Percentiles rank a stretch among this genome's conserved stretches.
These are phyloP conservation scores for Apostasia shenzhenica DNA, from an alignment of 106 monocot genomes.

Conservation along the genomic window DNA sequence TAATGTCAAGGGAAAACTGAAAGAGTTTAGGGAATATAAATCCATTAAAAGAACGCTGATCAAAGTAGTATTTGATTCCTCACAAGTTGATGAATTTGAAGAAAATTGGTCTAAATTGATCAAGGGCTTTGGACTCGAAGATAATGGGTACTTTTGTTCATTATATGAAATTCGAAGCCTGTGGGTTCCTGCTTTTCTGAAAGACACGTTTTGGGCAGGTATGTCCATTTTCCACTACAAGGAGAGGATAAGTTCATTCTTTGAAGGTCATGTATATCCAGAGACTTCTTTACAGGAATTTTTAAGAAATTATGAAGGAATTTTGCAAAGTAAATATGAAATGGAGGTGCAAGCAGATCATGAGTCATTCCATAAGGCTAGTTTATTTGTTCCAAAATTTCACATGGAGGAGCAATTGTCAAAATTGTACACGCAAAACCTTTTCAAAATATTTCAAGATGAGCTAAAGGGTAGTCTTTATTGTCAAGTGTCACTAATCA, in stretches of 20 bases:
- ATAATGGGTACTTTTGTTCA: slow-evolving; percentile 26
- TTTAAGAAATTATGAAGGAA: slow-evolving; percentile 25
- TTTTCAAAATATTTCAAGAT: slow-evolving; percentile 41
- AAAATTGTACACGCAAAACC: slow-evolving; percentile 35
- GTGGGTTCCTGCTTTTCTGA: slow-evolving; percentile 44
- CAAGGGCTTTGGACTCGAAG: slow-evolving; percentile 29
- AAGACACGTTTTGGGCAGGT: slow-evolving; percentile 47
- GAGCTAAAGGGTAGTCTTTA: slow-evolving; percentile 31
- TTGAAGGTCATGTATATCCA: slow-evolving; percentile 23
- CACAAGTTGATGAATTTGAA: slow-evolving; percentile 37
- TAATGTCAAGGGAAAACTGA: slow-evolving; percentile 28
- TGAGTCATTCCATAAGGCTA: slow-evolving; percentile 28
- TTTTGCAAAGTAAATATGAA: slow-evolving; percentile 29
- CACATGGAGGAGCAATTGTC: slow-evolving; percentile 48
- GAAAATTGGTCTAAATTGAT: slow-evolving; percentile 29
- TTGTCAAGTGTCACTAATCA: slow-evolving; percentile 29
- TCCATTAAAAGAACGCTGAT: slow-evolving; percentile 20
- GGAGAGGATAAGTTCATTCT: slow-evolving; percentile 22
- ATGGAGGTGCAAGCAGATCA: slow-evolving; percentile 37
- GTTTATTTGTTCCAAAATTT: slow-evolving; percentile 21
- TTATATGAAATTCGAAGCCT: slow-evolving; percentile 32
- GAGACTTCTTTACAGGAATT: slow-evolving; percentile 30
- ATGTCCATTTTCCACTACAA: slow-evolving; percentile 17
- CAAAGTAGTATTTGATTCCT: slow-evolving; percentile 30
- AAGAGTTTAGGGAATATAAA: slow-evolving; percentile 11